Evolutionary conservation across 148 eudicot genomes (phyloP), one percentile per base, ranked within the genome.

Genomic region (Amaranthus hypochondriacus): DNA sequence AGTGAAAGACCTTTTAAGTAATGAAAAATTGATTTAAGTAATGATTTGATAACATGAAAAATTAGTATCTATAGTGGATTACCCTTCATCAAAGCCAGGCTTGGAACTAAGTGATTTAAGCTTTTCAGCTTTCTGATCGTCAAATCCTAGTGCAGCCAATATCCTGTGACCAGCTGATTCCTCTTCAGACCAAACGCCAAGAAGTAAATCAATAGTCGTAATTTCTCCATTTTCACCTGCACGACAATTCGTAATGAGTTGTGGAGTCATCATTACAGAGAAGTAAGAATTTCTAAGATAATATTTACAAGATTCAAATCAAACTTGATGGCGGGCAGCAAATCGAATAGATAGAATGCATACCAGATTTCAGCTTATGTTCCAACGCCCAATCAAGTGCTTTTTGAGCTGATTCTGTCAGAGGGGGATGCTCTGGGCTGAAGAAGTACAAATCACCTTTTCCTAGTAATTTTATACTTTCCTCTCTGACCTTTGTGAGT

Each of bases 361-460:
- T 84, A 88, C 97, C 92, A 39, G 90, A 83, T 80, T 86, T 85
- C n/a, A 85, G 76, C 75, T 86, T 86, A 72, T 86, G 82, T 66
- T 87, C 81, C 5, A 87, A 49, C 78, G 92, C 97, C 92, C 92
- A 86, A 67, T 92, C 87, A 67, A 92, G 77, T 66, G 89, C 94
- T 66, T 79, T 87, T 78, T 88, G 87, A 66, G 90, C 88, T 62
- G 89, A 83, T 82, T 87, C 90, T 14, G 92, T 89, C 75, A 89
- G 62, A 80, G 92, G 92, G 49, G 92, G 94, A 73, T 81, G 87
- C 85, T 86, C 91, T 39, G 82, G 82, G 66, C 85, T 81, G 75
- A 78, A 79, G 80, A 52, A 82, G 71, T 44, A 82, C 61, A 77
- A 21, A 66, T 84, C 89, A 44, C 82, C 87, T 76, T 88, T 84